Evolutionary conservation across 345 rosid genomes (phyloP).

Genomic region (Turritis glabra): DNA sequence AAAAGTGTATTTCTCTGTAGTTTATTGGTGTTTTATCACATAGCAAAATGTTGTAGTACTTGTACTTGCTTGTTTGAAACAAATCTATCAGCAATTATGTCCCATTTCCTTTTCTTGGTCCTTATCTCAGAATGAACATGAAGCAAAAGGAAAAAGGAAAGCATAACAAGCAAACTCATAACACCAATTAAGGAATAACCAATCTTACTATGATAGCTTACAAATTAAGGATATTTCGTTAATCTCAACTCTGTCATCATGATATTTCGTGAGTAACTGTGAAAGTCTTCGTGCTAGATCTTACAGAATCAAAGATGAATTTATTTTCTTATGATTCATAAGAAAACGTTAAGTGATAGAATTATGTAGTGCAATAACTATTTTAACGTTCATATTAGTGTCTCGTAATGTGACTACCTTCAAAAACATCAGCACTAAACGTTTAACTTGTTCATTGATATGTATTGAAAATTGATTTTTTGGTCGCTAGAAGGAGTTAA

Average conservation of each 20-base stretch:
- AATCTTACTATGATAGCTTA: neutral
- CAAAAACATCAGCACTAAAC: neutral
- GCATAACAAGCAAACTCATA: neutral
- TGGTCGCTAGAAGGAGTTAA: neutral
- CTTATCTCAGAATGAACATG: neutral
- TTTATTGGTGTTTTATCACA: slow-evolving; percentile 1
- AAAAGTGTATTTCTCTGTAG: slow-evolving; percentile 2
- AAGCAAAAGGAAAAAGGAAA: neutral
- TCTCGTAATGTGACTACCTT: neutral
- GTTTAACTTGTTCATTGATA: too few species aligned
- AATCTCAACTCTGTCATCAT: neutral
- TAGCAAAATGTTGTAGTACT: slow-evolving; percentile 8
- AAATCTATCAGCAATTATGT: slow-evolving; percentile 9
- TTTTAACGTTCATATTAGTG: neutral
- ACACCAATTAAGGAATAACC: neutral
- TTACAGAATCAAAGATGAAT: neutral
- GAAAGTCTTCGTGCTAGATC: neutral
- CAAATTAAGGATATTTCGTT: neutral
- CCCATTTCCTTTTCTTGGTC: neutral
- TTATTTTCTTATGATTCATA: neutral
- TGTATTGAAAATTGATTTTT: neutral
- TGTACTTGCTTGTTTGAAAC: neutral
- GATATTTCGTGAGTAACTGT: neutral
- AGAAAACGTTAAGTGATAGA: too few species aligned
- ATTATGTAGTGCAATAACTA: too few species aligned